These are phyloP conservation scores for Elsinoe batatas DNA, from an alignment of 2,329 filamentous ascomycete species.

Conservation along the genomic window DNA sequence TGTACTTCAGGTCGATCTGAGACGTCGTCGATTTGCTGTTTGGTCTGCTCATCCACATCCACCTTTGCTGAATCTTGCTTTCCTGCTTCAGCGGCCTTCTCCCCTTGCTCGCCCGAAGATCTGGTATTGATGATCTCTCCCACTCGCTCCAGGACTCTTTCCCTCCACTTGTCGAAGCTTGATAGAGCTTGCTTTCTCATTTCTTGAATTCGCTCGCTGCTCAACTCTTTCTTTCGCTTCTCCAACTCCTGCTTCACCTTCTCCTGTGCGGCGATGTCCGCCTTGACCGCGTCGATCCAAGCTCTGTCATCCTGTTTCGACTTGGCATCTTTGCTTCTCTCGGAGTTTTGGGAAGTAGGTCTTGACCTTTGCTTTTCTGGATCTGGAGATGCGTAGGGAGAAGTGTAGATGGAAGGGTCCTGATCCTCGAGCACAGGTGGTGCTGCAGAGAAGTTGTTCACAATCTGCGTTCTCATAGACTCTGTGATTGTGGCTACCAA, in stretches of 20 bases:
- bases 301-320: constrained; percentile 19
- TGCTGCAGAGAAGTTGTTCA: constrained; percentile 33
- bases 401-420: constrained; percentile 23
- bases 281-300: constrained; percentile 16
- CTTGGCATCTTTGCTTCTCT: constrained; percentile 19
- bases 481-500: constrained; percentile 38
- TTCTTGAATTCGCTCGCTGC: constrained; percentile 46
- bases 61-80: constrained; percentile 14
- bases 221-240: constrained; percentile 41
- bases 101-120: constrained; percentile 24
- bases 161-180: constrained; percentile 74
- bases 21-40: constrained; percentile 18
- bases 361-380: constrained; percentile 13
- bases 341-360: constrained; percentile 11
- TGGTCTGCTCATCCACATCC: constrained; percentile 16
- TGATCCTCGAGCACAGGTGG: constrained; percentile 25
- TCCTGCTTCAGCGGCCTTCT: constrained; percentile 15
- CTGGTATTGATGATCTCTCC: constrained; percentile 50
- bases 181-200: constrained; percentile 59
- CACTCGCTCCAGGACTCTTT: constrained; percentile 57
- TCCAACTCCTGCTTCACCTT: constrained; percentile 27
- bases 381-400: constrained; percentile 16
- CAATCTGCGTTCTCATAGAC: constrained; percentile 35
- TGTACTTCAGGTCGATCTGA: constrained; percentile 18
- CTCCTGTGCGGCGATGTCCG: constrained; percentile 25